Percentiles rank a stretch among this genome's conserved stretches.
Evolutionary conservation across 257 asterid species (phyloP).

Genomic region (Solanum pennellii): DNA sequence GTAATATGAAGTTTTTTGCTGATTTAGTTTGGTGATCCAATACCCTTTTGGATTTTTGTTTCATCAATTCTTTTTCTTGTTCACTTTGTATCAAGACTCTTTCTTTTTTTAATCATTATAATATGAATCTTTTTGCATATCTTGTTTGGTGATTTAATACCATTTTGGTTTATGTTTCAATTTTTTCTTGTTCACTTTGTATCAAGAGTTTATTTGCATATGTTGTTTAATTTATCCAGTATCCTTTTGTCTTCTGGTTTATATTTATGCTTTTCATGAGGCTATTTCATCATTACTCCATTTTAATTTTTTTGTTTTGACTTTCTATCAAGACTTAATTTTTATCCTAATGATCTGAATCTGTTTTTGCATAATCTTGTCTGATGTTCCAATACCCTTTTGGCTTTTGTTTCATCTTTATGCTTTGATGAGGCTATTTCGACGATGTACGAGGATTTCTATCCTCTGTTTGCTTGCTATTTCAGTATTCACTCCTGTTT

Average conservation of each 20-base stretch:
- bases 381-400: neutral
- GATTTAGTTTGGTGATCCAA: neutral
- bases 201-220: neutral
- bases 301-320: neutral
- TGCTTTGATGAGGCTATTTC: conserved; percentile 49
- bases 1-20: neutral
- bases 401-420: neutral
- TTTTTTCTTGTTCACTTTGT: neutral
- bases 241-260: neutral
- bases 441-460: conserved; percentile 64
- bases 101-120: neutral
- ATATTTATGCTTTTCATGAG: conserved; percentile 33
- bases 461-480: conserved; percentile 75
- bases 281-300: neutral
- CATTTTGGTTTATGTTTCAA: neutral
- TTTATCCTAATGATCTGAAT: neutral
- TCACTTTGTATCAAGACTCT: neutral
- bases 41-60: neutral
- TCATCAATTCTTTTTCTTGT: neutral
- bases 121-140: neutral
- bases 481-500: conserved; percentile 50
- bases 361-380: neutral
- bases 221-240: neutral
- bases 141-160: neutral
- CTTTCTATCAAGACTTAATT: neutral